Evolutionary conservation across 805 yeast genomes (phyloP).

Genomic region (Candida tallmaniae): DNA sequence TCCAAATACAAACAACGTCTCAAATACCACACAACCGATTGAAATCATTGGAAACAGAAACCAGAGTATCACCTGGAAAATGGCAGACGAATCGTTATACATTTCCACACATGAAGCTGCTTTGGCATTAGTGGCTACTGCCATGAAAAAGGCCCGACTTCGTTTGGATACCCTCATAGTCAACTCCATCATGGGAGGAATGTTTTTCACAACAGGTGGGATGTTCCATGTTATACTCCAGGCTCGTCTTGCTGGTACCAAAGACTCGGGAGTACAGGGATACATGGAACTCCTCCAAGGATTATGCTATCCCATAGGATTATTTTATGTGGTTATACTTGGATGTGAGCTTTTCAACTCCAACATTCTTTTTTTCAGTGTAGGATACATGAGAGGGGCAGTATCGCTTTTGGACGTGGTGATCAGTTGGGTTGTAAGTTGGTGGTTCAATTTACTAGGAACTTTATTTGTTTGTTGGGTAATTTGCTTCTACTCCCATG

Average conservation of each 20-base stretch:
- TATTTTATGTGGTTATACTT: conserved; percentile 68
- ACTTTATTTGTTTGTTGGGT: conserved; percentile 64
- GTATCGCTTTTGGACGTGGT: conserved; percentile 58
- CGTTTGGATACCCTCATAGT: conserved; percentile 54
- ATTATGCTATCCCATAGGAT: conserved; percentile 60
- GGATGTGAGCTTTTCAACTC: conserved; percentile 78
- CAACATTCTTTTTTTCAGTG: conserved; percentile 65
- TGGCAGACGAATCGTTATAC: conserved; percentile 29
- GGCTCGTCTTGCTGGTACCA: conserved; percentile 44
- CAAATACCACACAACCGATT: no score
- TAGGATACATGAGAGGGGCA: conserved; percentile 66
- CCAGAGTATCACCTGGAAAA: no score
- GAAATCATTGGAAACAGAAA: no score
- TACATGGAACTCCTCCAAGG: conserved; percentile 55
- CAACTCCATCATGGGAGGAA: conserved; percentile 67
- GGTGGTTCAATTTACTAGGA: conserved; percentile 61
- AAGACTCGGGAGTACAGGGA: conserved; percentile 46
- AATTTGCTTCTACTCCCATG: conserved; percentile 53
- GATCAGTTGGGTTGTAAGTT: conserved; percentile 64
- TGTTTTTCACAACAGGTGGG: conserved; percentile 67
- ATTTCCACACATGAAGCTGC: conserved; percentile 80
- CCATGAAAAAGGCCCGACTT: conserved; percentile 77
- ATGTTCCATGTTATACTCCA: conserved; percentile 59
- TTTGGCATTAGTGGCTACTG: conserved; percentile 76
- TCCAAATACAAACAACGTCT: no score